phyloP scores from a whole-genome alignment of 108 stramenopile genomes.

The Tribonema minus region DNA sequence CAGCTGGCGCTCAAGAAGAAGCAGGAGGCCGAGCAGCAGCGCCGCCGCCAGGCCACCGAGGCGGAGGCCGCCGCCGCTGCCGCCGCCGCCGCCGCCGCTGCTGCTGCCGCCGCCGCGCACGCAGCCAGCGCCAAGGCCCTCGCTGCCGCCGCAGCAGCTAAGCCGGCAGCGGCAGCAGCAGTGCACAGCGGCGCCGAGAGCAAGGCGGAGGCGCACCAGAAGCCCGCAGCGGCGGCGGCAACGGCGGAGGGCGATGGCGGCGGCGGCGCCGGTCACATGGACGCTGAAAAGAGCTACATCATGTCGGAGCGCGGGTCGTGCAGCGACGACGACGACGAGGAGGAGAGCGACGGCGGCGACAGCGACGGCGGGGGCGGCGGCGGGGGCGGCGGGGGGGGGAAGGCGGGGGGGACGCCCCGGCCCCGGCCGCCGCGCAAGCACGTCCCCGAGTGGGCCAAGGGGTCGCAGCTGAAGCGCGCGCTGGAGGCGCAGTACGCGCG shows the following conservation, averaged over 20 bases:
- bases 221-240: neutral
- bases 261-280: neutral
- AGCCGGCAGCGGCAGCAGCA: neutral
- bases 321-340: constrained; percentile 17
- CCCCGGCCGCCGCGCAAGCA: neutral
- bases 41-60: neutral
- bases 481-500: constrained; percentile 14
- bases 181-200: neutral
- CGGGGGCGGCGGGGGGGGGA: neutral
- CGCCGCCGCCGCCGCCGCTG: neutral
- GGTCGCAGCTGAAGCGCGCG: constrained; percentile 14
- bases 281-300: constrained; percentile 1
- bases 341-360: constrained; percentile 35
- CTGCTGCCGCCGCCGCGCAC: neutral
- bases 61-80: neutral
- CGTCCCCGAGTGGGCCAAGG: constrained; percentile 32
- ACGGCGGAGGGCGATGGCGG: neutral
- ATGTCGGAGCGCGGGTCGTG: constrained; percentile 26
- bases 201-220: neutral
- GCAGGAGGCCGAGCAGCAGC: constrained; percentile 24
- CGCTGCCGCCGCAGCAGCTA: neutral
- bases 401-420: neutral
- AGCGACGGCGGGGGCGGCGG: neutral
- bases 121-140: neutral
- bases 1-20: neutral